Conservation (phyloP, 345 rosid species). For the Microcos paniculata region DNA sequence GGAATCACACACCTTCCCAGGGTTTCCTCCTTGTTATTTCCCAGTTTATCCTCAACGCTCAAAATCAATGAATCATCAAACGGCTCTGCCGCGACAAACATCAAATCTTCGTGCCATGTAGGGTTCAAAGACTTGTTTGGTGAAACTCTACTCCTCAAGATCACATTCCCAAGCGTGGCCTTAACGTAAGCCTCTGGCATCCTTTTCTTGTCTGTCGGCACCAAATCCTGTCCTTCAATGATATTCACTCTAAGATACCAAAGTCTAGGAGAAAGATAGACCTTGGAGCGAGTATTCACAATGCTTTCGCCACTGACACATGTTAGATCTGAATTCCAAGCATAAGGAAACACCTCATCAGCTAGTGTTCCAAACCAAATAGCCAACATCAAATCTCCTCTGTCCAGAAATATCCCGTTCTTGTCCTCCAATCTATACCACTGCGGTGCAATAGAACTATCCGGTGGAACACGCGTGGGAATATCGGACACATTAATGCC, state of each 20-base stretch:
- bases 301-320: conserved; percentile 63
- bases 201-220: conserved; percentile 53
- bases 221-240: conserved; percentile 78
- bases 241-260: conserved; percentile 82
- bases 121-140: conserved; percentile 51
- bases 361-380: conserved; percentile 47
- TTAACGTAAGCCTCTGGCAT: conserved; percentile 65
- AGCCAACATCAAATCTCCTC: conserved; percentile 50
- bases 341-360: conserved; percentile 40
- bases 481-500: conserved; percentile 38
- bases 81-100: conserved; percentile 85
- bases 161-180: conserved; percentile 67
- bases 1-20: neutral
- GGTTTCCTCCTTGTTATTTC: neutral
- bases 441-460: conserved; percentile 55
- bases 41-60: conserved; percentile 47
- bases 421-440: conserved; percentile 45
- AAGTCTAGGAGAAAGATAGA: conserved; percentile 72
- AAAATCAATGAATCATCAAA: conserved; percentile 73
- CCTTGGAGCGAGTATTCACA: conserved; percentile 64
- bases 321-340: conserved; percentile 77
- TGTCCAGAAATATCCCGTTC: conserved; percentile 25
- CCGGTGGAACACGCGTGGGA: conserved; percentile 51
- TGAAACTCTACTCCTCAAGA: conserved; percentile 48
- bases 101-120: conserved; percentile 73